A percentile compares a stretch with the other conserved stretches of the same genome.
These are phyloP conservation scores for Hypoxylon rickii DNA, from an alignment of 495 filamentous ascomycete species.

Conservation along the genomic window DNA sequence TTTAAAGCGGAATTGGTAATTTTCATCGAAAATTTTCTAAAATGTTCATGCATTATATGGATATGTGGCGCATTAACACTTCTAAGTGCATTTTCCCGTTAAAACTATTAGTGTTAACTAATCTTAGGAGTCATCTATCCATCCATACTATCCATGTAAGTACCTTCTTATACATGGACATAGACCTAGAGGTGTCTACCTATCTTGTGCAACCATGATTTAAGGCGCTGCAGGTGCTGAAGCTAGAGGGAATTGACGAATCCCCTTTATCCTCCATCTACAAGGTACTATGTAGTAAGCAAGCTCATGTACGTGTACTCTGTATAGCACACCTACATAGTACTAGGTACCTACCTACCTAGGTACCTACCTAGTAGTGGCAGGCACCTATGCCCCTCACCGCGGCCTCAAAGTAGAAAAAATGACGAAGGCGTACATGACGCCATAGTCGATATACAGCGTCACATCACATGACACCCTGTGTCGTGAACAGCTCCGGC, in stretches of 20 bases:
- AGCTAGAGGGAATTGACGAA: conserved; percentile 33
- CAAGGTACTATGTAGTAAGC: too few species aligned
- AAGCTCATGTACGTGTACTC: too few species aligned
- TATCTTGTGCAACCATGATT: conserved; percentile 17
- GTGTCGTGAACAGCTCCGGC: background rate
- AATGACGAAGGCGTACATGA: conserved; percentile 28
- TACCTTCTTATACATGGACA: conserved; percentile 3
- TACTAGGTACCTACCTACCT: too few species aligned
- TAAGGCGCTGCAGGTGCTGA: background rate
- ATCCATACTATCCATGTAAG: conserved; percentile 3
- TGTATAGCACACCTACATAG: too few species aligned
- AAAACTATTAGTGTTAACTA: too few species aligned
- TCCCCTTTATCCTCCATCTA: conserved; percentile 10
- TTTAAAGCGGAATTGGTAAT: too few species aligned
- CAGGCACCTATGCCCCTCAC: conserved; percentile 23
- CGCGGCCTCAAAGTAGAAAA: conserved; percentile 5
- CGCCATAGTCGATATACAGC: conserved; percentile 14
- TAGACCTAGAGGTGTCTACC: conserved; percentile 22
- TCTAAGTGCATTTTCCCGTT: too few species aligned
- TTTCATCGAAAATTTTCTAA: too few species aligned
- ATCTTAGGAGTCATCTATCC: conserved; percentile 6
- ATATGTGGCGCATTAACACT: too few species aligned
- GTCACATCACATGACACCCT: conserved; percentile 11
- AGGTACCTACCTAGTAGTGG: too few species aligned
- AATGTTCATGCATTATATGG: too few species aligned